Percentiles rank a stretch among this genome's conserved stretches.
These are phyloP conservation scores for Bipolaris bicolor DNA, from an alignment of 2,329 filamentous ascomycete genomes.

Conservation along the genomic window DNA sequence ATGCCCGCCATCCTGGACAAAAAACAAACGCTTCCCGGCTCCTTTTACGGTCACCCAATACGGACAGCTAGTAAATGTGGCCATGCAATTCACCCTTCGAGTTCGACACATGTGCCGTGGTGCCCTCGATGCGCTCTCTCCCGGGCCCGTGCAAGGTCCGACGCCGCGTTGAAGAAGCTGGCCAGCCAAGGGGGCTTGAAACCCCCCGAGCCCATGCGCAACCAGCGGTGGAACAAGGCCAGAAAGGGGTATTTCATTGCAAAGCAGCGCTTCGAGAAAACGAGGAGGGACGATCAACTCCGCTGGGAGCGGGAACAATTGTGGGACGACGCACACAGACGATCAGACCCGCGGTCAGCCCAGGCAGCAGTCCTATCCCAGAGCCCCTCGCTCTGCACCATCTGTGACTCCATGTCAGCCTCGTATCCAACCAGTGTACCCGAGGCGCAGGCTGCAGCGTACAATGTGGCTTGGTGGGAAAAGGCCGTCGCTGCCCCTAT, in stretches of 20 bases:
- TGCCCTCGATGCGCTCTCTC: conserved; percentile 28
- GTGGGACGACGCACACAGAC: conserved; percentile 30
- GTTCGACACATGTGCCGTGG: conserved; percentile 21
- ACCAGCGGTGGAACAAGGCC: conserved; percentile 28
- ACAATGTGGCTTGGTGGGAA: conserved; percentile 35
- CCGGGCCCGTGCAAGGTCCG: conserved; percentile 21
- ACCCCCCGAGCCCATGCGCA: conserved; percentile 18
- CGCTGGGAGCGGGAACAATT: conserved; percentile 30
- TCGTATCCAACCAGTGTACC: conserved; percentile 12
- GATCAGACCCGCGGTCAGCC: neutral
- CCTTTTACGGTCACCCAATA: conserved; percentile 17
- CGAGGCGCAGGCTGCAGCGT: conserved; percentile 8
- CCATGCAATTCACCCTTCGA: conserved; percentile 32
- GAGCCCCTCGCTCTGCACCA: conserved; percentile 12
- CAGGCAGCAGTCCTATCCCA: conserved; percentile 18
- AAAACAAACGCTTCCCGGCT: conserved; percentile 4
- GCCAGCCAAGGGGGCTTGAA: conserved; percentile 22
- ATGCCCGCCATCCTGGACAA: conserved; percentile 2
- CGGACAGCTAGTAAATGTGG: conserved; percentile 28
- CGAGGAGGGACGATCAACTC: conserved; percentile 21
- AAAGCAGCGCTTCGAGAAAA: conserved; percentile 18
- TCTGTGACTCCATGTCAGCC: conserved; percentile 19
- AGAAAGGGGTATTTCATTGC: conserved; percentile 25
- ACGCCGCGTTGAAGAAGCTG: conserved; percentile 20
- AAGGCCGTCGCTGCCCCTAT: conserved; percentile 16